These are phyloP conservation scores for Zygosaccharomyces sapae DNA, from an alignment of 1,139 yeast species.

Conservation along the genomic window DNA sequence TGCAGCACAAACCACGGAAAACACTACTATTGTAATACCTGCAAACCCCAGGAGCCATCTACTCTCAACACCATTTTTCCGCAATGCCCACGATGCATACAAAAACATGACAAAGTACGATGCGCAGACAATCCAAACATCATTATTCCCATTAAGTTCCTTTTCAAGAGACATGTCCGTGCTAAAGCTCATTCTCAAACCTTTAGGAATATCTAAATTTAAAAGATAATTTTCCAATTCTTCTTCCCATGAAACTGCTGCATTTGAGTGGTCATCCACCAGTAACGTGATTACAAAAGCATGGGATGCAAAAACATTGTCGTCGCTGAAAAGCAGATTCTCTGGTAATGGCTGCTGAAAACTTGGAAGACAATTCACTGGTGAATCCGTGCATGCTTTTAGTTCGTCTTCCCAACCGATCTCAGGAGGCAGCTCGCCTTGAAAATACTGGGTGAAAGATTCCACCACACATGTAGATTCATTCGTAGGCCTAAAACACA, in stretches of 20 bases:
- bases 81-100: slow-evolving; percentile 76
- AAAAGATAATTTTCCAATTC: slow-evolving; percentile 54
- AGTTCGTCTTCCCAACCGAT: slow-evolving; percentile 53
- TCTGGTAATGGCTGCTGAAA: slow-evolving; percentile 87
- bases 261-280: slow-evolving; percentile 47
- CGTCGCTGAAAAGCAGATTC: slow-evolving; percentile 64
- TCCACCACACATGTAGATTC: slow-evolving; percentile 78
- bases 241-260: slow-evolving; percentile 62
- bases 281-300: slow-evolving; percentile 77
- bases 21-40: slow-evolving; percentile 74
- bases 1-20: slow-evolving; percentile 76
- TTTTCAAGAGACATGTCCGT: slow-evolving; percentile 81
- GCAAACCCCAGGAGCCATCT: slow-evolving; percentile 73
- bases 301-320: slow-evolving; percentile 52
- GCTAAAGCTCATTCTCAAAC: slow-evolving; percentile 64
- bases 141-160: slow-evolving; percentile 80
- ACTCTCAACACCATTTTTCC: slow-evolving; percentile 42
- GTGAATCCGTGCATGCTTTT: slow-evolving; percentile 63
- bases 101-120: slow-evolving; percentile 88
- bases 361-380: slow-evolving; percentile 83
- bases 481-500: slow-evolving; percentile 79
- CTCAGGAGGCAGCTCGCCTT: slow-evolving; percentile 58
- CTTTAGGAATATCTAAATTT: slow-evolving; percentile 46
- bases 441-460: slow-evolving; percentile 84
- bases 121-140: slow-evolving; percentile 60